Base-by-base conservation (phyloP, 2,329 filamentous ascomycete genomes). In the Cladosporium sp. region DNA sequence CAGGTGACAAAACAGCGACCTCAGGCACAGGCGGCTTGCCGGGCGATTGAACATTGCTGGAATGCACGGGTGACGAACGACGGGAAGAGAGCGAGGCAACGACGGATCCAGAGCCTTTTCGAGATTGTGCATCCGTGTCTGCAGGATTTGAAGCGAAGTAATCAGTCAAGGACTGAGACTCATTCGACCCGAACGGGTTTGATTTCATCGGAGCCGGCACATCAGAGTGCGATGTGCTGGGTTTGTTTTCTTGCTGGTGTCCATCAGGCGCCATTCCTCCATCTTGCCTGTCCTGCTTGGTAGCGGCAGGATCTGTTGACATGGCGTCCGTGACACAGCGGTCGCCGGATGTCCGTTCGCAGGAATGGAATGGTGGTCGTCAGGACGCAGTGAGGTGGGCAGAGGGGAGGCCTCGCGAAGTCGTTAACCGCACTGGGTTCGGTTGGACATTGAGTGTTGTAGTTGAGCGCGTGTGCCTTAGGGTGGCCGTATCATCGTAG, bases 191-290 rank as follows among this genome's bases (percentile, higher is more conserved):
- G 9, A 40, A 47, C 8, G 40, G 39, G 3, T 40, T 35, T 6
- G 45, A 24, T 15, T 44, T 34, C 17, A 50, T 40, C 8, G 59
- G 57, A 19, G 69, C 70, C 53, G 73, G 74, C 47, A 70, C 60
- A 63, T 75, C 75, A 5, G 73, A 74, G 57, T 73, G 71, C 48
- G 73, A 72, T 13, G 74, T 77, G 61, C 64, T 68, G 65, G 74
- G 73, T 35, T 66, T 61, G 56, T 73, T 68, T 36, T 67, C 67
- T 56, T 60, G 60, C 48, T 59, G 45, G 22, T 48, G 51, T 44
- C 52, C 51, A 32, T 39, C 56, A 20, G 40, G 52, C 51, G 53
- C 57, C 37, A 28, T 45, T 56, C 25, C 47, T 60, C 42, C 47
- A 53, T 44, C 24, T 47, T 60, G 54, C 44, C 48, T 56, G 47